These are phyloP conservation scores for Butyriboletus loyo DNA, from an alignment of 768 basidiomycete genomes.

Conservation along the genomic window DNA sequence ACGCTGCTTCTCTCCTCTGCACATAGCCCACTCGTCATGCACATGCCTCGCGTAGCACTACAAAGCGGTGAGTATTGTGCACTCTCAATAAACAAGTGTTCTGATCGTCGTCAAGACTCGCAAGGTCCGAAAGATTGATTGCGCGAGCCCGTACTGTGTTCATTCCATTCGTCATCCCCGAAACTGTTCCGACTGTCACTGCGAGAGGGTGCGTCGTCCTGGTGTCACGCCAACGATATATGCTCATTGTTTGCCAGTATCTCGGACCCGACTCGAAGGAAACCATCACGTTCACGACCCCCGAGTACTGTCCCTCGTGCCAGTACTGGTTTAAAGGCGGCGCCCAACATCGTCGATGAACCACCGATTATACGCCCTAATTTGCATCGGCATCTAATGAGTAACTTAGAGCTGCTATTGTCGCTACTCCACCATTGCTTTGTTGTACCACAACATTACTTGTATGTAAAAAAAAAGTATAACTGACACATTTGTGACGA, in stretches of 20 bases:
- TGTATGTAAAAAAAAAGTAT: slow-evolving; percentile 14
- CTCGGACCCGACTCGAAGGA: slow-evolving; percentile 69
- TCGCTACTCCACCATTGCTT: slow-evolving; percentile 13
- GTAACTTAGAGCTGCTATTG: slow-evolving; percentile 32
- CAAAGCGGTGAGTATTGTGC: slow-evolving; percentile 52
- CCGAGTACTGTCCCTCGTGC: slow-evolving; percentile 56
- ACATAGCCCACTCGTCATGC: slow-evolving; percentile 5
- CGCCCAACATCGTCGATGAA: slow-evolving; percentile 37
- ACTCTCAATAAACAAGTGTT: slow-evolving; percentile 10
- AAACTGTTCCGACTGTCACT: slow-evolving; percentile 41
- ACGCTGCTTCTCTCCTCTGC: slow-evolving; percentile 13
- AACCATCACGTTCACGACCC: slow-evolving; percentile 48
- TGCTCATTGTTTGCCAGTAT: slow-evolving; percentile 38
- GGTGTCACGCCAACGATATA: background rate
- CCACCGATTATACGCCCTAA: slow-evolving; percentile 3
- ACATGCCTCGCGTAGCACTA: slow-evolving; percentile 51
- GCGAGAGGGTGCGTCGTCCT: slow-evolving; percentile 40
- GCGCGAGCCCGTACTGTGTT: slow-evolving; percentile 35
- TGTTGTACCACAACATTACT: slow-evolving; percentile 18
- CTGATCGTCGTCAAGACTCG: slow-evolving; percentile 30
- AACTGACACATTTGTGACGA: background rate
- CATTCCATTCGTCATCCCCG: slow-evolving; percentile 39
- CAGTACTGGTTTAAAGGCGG: slow-evolving; percentile 56
- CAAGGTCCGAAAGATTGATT: slow-evolving; percentile 35
- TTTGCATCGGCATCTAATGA: slow-evolving; percentile 21